Percentiles rank a stretch among this genome's conserved stretches.
These are phyloP conservation scores for Colletotrichum sp. DNA, from an alignment of 2,329 filamentous ascomycete species.

Conservation along the genomic window DNA sequence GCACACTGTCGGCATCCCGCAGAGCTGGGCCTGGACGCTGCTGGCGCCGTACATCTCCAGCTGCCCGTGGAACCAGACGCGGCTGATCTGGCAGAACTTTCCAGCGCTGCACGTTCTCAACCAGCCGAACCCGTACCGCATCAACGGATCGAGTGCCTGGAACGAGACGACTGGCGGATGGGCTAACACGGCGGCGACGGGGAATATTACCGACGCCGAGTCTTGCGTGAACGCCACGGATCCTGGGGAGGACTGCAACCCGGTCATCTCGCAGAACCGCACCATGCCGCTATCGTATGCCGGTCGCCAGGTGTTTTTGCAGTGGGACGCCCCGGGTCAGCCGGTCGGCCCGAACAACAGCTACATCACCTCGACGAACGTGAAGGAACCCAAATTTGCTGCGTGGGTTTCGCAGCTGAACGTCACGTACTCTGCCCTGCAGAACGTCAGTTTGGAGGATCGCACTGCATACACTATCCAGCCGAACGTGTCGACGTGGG, in stretches of 20 bases:
- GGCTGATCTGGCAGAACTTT: constrained; percentile 86
- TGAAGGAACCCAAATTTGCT: constrained; percentile 67
- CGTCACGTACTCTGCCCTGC: constrained; percentile 70
- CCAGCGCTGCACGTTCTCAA: constrained; percentile 74
- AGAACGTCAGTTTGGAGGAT: constrained; percentile 49
- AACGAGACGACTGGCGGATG: constrained; percentile 70
- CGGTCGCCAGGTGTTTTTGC: constrained; percentile 72
- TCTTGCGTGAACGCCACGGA: constrained; percentile 63
- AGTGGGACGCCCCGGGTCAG: constrained; percentile 75
- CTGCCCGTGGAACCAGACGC: constrained; percentile 75
- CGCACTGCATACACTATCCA: constrained; percentile 73
- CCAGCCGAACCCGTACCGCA: constrained; percentile 75
- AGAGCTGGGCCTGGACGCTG: constrained; percentile 85
- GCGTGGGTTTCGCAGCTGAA: constrained; percentile 82
- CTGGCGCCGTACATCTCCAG: constrained; percentile 81
- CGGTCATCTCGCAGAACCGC: constrained; percentile 72
- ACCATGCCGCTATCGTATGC: constrained; percentile 75
- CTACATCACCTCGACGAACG: constrained; percentile 71
- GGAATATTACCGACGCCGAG: constrained; percentile 46
- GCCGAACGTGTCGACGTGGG: constrained; percentile 71
- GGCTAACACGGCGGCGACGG: constrained; percentile 58
- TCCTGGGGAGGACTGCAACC: constrained; percentile 61
- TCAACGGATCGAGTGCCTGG: constrained; percentile 64
- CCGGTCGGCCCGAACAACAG: constrained; percentile 81
- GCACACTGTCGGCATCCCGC: constrained; percentile 81